phyloP scores from a whole-genome alignment of 345 rosid species.

The Salix arbutifolia region DNA sequence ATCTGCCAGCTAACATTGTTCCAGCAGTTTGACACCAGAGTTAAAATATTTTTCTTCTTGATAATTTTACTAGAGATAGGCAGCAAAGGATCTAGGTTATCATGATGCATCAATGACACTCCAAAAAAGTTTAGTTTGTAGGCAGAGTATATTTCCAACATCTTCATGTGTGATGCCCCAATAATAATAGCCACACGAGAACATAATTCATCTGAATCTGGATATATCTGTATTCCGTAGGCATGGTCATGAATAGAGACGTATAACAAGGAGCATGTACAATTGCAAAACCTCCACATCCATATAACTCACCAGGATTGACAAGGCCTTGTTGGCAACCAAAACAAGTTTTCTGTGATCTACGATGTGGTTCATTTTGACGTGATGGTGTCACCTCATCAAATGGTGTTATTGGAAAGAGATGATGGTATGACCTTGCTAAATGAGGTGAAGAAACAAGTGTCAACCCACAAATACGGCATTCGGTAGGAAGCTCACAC shows the following conservation, averaged over 20 bases:
- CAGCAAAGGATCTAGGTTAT: no score
- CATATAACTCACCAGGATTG: slow-evolving; percentile 43
- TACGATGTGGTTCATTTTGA: slow-evolving; percentile 33
- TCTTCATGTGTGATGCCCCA: no score
- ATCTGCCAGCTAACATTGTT: no score
- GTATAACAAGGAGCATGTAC: background rate
- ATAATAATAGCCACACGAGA: background rate
- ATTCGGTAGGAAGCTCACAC: slow-evolving; percentile 87
- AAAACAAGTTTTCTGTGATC: slow-evolving; percentile 52
- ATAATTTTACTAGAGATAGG: no score
- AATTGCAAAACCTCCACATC: background rate
- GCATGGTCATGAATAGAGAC: background rate
- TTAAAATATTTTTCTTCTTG: no score
- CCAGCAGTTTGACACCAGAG: no score
- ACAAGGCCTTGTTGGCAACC: slow-evolving; percentile 80
- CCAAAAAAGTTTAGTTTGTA: no score
- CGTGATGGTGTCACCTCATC: slow-evolving; percentile 51
- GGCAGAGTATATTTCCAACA: no score
- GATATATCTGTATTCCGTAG: background rate
- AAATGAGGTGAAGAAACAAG: slow-evolving; percentile 95
- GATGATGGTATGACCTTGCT: slow-evolving; percentile 94
- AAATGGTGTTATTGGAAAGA: slow-evolving; percentile 83
- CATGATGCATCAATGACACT: no score
- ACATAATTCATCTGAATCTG: background rate
- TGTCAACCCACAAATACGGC: slow-evolving; percentile 76